These are phyloP conservation scores for Pyrus bretschneideri DNA, from an alignment of 306 rosid genomes.

Conservation along the genomic window DNA sequence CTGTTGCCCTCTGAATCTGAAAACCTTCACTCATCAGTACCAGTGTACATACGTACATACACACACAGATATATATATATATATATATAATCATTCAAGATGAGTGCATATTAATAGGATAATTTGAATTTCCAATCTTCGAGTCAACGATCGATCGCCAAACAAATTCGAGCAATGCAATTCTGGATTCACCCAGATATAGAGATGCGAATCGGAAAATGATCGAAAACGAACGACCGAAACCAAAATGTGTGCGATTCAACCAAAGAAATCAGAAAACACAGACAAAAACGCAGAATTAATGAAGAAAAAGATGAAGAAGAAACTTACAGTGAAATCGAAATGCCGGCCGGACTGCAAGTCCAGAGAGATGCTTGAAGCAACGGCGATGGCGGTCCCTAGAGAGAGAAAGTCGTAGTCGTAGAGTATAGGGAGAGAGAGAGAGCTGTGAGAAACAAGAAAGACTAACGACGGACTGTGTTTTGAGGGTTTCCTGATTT, in stretches of 20 bases:
- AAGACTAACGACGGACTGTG: neutral
- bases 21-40: slow-evolving; percentile 12
- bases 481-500: neutral
- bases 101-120: neutral
- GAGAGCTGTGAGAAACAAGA: slow-evolving; percentile 22
- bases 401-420: slow-evolving; percentile 6
- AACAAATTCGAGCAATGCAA: neutral
- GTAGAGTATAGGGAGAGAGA: slow-evolving; percentile 16
- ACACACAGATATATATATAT: neutral
- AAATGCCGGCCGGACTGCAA: slow-evolving; percentile 31
- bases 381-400: slow-evolving; percentile 17
- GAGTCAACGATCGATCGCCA: neutral
- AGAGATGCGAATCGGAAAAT: slow-evolving; percentile 18
- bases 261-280: neutral
- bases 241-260: neutral
- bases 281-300: neutral
- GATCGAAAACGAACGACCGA: slow-evolving; percentile 42
- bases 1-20: slow-evolving; percentile 18
- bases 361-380: slow-evolving; percentile 9
- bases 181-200: neutral
- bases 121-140: neutral
- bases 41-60: neutral
- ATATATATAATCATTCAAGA: neutral
- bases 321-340: slow-evolving; percentile 32
- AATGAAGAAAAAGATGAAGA: neutral